Percentiles rank a stretch among this genome's conserved stretches.
These are phyloP conservation scores for Jamesozyma rosinii DNA, from an alignment of 805 yeast genomes.

Conservation along the genomic window DNA sequence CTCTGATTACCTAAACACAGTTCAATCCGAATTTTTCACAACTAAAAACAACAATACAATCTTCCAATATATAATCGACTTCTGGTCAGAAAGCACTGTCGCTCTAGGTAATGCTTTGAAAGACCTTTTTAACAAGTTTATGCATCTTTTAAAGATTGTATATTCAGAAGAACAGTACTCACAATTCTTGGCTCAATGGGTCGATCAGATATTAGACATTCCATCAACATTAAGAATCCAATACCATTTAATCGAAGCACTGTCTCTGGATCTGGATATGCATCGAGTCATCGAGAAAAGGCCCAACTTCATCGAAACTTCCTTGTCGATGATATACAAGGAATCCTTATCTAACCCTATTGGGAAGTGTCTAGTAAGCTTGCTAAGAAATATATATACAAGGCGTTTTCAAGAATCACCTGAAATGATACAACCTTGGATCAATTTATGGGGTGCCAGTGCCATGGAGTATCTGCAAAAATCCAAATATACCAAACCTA, in stretches of 20 bases:
- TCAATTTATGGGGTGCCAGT: constrained; percentile 40
- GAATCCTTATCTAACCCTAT: constrained; percentile 58
- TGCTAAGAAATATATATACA: constrained; percentile 32
- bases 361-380: constrained; percentile 45
- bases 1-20: constrained; percentile 4
- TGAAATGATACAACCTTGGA: constrained; percentile 33
- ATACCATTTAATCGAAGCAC: constrained; percentile 50
- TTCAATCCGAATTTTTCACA: constrained; percentile 13
- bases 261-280: constrained; percentile 42
- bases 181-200: constrained; percentile 38
- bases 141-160: constrained; percentile 33
- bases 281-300: constrained; percentile 34
- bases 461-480: constrained; percentile 32
- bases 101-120: constrained; percentile 61
- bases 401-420: constrained; percentile 19
- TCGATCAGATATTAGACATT: constrained; percentile 34
- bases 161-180: constrained; percentile 14
- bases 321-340: constrained; percentile 42
- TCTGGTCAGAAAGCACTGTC: constrained; percentile 62
- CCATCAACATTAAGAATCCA: constrained; percentile 48
- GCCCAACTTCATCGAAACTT: constrained; percentile 39
- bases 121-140: constrained; percentile 48
- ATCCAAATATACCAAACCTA: constrained; percentile 34
- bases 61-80: constrained; percentile 51
- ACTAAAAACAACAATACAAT: constrained; percentile 26